Conservation (phyloP, 2,329 filamentous ascomycete genomes). For the Diplodia corticola region DNA sequence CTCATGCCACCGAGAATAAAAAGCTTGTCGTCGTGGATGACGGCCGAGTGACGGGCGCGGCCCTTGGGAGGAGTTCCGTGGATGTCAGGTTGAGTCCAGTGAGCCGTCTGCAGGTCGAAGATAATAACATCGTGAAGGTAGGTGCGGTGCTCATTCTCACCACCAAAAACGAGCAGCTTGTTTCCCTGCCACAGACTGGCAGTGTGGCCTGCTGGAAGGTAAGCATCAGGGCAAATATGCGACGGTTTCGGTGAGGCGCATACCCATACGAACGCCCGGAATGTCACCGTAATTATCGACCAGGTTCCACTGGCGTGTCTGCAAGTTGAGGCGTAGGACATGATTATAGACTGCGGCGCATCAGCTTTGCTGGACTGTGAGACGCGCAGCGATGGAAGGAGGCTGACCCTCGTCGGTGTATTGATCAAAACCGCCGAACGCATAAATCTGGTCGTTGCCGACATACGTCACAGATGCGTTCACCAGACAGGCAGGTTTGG, state of each 20-base stretch:
- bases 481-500: constrained; percentile 86
- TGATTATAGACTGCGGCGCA: constrained; percentile 78
- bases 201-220: constrained; percentile 69
- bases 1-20: constrained; percentile 97
- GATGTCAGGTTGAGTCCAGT: constrained; percentile 92
- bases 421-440: constrained; percentile 97
- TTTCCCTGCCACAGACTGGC: constrained; percentile 90
- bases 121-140: constrained; percentile 95
- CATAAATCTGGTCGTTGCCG: constrained; percentile 95
- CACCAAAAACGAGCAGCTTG: constrained; percentile 95
- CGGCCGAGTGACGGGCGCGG: constrained; percentile 87
- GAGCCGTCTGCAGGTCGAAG: constrained; percentile 89
- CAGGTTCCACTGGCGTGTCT: constrained; percentile 87
- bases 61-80: constrained; percentile 84
- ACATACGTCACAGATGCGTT: constrained; percentile 99
- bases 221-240: background rate
- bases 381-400: background rate
- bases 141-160: constrained; percentile 95
- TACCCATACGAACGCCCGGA: constrained; percentile 94
- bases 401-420: constrained; percentile 83
- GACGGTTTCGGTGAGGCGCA: constrained; percentile 29
- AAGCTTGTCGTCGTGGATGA: constrained; percentile 93
- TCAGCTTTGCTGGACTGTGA: constrained; percentile 20
- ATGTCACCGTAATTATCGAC: constrained; percentile 99
- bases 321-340: constrained; percentile 83